phyloP scores from a whole-genome alignment of 2,329 filamentous ascomycete genomes.

The Sclerotinia nivalis region DNA sequence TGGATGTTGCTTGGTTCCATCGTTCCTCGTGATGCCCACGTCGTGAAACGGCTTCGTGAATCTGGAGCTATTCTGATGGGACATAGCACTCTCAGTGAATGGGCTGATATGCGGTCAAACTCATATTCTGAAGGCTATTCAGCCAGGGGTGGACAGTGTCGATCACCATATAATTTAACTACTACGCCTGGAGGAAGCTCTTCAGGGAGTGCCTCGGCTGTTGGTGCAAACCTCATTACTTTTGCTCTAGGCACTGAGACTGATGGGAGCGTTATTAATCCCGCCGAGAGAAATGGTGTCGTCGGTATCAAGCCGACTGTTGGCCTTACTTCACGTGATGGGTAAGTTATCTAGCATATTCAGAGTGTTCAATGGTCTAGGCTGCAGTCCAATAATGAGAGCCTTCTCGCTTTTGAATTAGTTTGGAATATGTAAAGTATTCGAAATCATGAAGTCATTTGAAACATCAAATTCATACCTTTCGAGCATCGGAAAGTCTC shows the following conservation, averaged over 20 bases:
- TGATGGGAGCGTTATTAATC: slow-evolving; percentile 70
- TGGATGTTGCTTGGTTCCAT: slow-evolving; percentile 65
- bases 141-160: slow-evolving; percentile 61
- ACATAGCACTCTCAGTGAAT: slow-evolving; percentile 70
- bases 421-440: background rate
- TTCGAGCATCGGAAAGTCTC: background rate
- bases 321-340: slow-evolving; percentile 65
- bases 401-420: background rate
- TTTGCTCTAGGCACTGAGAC: slow-evolving; percentile 75
- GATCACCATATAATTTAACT: slow-evolving; percentile 68
- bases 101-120: slow-evolving; percentile 70
- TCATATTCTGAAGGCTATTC: slow-evolving; percentile 70
- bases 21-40: slow-evolving; percentile 66
- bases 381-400: slow-evolving; percentile 48
- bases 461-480: too few relatives aligned
- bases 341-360: slow-evolving; percentile 34
- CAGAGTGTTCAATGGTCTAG: background rate
- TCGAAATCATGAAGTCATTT: background rate
- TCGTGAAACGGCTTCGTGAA: slow-evolving; percentile 60
- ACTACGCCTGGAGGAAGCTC: slow-evolving; percentile 68
- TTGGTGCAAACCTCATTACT: slow-evolving; percentile 61
- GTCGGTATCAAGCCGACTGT: slow-evolving; percentile 78
- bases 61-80: slow-evolving; percentile 67
- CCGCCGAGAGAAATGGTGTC: slow-evolving; percentile 66
- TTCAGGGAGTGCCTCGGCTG: slow-evolving; percentile 64